A percentile compares a stretch with the other conserved stretches of the same genome.
Conservation (phyloP, 495 filamentous ascomycete genomes). For the Lindgomyces ingoldianus region DNA sequence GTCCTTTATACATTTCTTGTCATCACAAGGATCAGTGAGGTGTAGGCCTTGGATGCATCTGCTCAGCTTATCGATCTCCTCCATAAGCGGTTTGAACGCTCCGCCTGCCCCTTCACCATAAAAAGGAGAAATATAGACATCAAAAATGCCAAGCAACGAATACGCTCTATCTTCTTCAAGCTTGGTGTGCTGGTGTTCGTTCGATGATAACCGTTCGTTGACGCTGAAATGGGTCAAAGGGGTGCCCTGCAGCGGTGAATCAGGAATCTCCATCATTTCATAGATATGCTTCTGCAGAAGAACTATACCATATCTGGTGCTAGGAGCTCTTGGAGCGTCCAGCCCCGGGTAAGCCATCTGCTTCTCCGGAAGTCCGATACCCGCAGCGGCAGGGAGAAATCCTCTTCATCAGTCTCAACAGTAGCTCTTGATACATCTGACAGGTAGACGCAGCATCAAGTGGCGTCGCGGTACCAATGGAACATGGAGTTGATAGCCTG, state of each 20-base stretch:
- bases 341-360: not conserved
- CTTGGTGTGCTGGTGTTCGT: slow-evolving; percentile 13
- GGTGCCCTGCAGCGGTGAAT: slow-evolving; percentile 17
- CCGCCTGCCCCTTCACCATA: slow-evolving; percentile 18
- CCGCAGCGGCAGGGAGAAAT: not conserved
- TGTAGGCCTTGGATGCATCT: slow-evolving; percentile 16
- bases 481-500: slow-evolving; percentile 32
- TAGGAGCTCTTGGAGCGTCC: slow-evolving; percentile 1
- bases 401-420: not conserved
- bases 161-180: too few species aligned
- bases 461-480: slow-evolving; percentile 18
- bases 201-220: slow-evolving; percentile 16
- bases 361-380: not conserved
- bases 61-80: too few species aligned
- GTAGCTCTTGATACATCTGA: not conserved
- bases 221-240: slow-evolving; percentile 13
- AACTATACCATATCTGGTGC: slow-evolving; percentile 21
- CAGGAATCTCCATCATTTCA: slow-evolving; percentile 13
- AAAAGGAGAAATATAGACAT: not conserved
- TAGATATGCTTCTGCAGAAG: slow-evolving; percentile 12
- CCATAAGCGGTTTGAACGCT: slow-evolving; percentile 3
- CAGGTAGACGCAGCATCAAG: slow-evolving; percentile 14
- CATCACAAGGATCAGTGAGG: slow-evolving; percentile 27
- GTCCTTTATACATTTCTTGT: too few species aligned
- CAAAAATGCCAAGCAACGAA: slow-evolving; percentile 15